These are phyloP conservation scores for Sporothrix phasma DNA, from an alignment of 2,329 filamentous ascomycete genomes.

Conservation along the genomic window DNA sequence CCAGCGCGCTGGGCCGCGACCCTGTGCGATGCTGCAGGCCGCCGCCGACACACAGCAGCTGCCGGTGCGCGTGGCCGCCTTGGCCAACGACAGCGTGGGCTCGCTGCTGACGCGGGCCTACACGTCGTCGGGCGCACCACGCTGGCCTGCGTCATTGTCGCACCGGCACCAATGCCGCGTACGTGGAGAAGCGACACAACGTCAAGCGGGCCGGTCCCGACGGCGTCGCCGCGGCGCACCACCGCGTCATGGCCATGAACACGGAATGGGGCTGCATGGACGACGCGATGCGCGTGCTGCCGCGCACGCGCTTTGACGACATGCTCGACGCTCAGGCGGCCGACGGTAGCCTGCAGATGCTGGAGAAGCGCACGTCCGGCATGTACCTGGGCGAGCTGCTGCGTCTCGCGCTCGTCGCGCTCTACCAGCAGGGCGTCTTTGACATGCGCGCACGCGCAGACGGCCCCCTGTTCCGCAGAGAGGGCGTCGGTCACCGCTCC, in stretches of 20 bases:
- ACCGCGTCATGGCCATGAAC: constrained; percentile 92
- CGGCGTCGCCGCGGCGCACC: constrained; percentile 25
- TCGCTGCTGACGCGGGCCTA: constrained; percentile 96
- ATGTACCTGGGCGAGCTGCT: constrained; percentile 97
- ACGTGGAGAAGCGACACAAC: constrained; percentile 83
- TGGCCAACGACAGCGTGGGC: constrained; percentile 95
- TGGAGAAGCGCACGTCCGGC: constrained; percentile 96
- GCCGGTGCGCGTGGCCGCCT: constrained; percentile 86
- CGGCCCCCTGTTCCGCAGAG: not conserved
- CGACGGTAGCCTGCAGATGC: constrained; percentile 94
- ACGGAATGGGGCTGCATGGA: constrained; percentile 98
- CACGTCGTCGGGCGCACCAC: constrained; percentile 53
- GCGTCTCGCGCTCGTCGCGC: constrained; percentile 60
- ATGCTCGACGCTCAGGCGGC: constrained; percentile 67
- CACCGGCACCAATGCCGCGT: constrained; percentile 92
- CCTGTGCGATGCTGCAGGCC: constrained; percentile 75
- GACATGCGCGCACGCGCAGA: constrained; percentile 31
- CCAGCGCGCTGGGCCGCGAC: constrained; percentile 87
- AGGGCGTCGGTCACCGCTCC: constrained; percentile 4
- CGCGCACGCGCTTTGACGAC: constrained; percentile 71
- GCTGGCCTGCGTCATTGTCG: constrained; percentile 85
- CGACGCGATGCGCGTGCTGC: constrained; percentile 77
- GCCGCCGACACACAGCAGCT: constrained; percentile 79
- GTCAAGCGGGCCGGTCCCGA: constrained; percentile 33
- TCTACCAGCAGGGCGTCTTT: constrained; percentile 21